Base-by-base conservation (phyloP, 352 stramenopile species). In the Phytophthora capsici region DNA sequence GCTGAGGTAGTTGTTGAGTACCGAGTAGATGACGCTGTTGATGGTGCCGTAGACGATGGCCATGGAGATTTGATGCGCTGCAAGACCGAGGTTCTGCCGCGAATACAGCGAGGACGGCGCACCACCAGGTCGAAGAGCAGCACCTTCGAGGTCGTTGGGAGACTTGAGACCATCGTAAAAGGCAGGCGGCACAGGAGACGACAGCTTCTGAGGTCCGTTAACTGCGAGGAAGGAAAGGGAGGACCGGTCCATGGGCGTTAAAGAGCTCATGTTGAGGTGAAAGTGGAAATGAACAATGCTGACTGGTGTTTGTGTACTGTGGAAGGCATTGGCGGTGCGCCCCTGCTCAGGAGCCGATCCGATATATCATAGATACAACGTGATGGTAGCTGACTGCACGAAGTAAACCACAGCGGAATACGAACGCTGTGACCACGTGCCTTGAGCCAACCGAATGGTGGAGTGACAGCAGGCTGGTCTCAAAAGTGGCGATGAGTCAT, bases 1-100 rank as follows among this genome's bases (percentile, higher is more conserved):
- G 61, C 80, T 75, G 30, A 88, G 60, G 57, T 86, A 88, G 49
- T 85, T 81, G 63, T 79, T 82, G 6, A 87, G 66, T 22, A 87
- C 65, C 10, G 78, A 72, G 69, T 86, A 86, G 63, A 40, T 52
- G 16, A 28, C 45, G 5, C 45, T 25, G 30, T 60, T 45, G 14
- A 71, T 72, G 4, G 60, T 59, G 4, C 76, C 78, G 46, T 82
- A 80, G 14, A 84, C 51, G 37, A 85, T 48, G 9, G 70, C 70
- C 3, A 84, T 55, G 3, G 61, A 63, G 6, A 66, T 66, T 23
- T 78, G 72, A 48, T 82, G 75, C 16, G 65, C 60, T 19, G 82
- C 51, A 7, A 87, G 37, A 10, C 78, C 78, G 19, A 87, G 55
- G 49, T 82, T 54, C 14, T 65, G 32, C 0, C 36, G 40, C 16